Evolutionary conservation across 1,284 basidiomycete genomes (phyloP).

Genomic region (Flammula alnicola): DNA sequence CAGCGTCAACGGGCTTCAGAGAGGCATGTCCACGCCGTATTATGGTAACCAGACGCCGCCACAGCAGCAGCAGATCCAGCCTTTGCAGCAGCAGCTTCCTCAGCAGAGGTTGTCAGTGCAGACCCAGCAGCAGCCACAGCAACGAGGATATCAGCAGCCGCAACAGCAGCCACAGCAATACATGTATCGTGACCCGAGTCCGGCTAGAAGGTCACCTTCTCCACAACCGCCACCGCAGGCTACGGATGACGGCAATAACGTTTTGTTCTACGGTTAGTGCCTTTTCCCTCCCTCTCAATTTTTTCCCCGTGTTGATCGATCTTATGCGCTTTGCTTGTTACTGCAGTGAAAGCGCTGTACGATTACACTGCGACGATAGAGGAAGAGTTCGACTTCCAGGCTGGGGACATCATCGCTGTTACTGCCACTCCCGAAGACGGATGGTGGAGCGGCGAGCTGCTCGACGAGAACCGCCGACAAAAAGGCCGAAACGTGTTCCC

Average conservation of each 20-base stretch:
- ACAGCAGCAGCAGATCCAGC: conserved; percentile 30
- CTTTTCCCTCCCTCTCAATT: conserved; percentile 12
- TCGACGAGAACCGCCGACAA: conserved; percentile 84
- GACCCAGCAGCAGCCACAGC: conserved; percentile 23
- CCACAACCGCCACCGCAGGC: conserved; percentile 53
- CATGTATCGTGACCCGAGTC: conserved; percentile 34
- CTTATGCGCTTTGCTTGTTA: conserved; percentile 1
- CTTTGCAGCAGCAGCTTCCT: conserved; percentile 17
- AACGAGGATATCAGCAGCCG: conserved; percentile 19
- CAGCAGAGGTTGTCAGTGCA: conserved; percentile 23
- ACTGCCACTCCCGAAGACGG: conserved; percentile 91
- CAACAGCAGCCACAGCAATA: conserved; percentile 32
- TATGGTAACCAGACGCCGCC: conserved; percentile 28
- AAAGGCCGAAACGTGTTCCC: conserved; percentile 88
- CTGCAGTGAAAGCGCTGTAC: conserved; percentile 87
- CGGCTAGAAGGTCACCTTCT: conserved; percentile 41
- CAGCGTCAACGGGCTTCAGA: conserved; percentile 28
- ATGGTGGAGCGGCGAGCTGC: conserved; percentile 89
- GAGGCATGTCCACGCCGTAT: conserved; percentile 26
- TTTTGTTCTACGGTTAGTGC: conserved; percentile 81
- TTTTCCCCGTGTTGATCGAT: background rate
- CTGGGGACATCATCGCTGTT: conserved; percentile 91
- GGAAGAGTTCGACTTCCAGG: conserved; percentile 91
- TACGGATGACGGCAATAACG: conserved; percentile 77
- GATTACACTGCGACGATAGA: conserved; percentile 88